A percentile compares a stretch with the other conserved stretches of the same genome.
Evolutionary conservation across 148 eudicot species (phyloP).

Genomic region (Rheum nobile): DNA sequence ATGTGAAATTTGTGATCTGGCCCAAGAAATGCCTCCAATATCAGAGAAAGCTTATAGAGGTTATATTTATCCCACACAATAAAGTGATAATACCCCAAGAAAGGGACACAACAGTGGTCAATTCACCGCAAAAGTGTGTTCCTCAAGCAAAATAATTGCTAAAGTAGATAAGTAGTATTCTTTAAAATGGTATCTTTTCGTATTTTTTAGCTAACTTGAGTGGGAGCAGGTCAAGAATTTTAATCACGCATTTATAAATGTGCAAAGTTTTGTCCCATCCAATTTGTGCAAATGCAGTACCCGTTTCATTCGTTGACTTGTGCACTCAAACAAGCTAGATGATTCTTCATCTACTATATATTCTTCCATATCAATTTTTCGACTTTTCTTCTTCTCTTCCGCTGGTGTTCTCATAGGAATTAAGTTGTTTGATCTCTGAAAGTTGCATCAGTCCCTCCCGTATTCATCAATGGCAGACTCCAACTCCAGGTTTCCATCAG

Average conservation of each 20-base stretch:
- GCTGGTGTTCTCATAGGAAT: not conserved
- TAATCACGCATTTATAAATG: not conserved
- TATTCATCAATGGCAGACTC: conserved; percentile 16
- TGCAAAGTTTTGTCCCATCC: no score
- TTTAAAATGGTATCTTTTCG: no score
- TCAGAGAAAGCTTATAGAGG: not conserved
- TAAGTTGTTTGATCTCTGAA: not conserved
- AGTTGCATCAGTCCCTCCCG: not conserved
- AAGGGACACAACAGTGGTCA: not conserved
- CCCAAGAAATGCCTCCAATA: no score
- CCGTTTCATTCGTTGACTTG: no score
- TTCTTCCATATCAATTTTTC: not conserved
- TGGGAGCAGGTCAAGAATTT: not conserved
- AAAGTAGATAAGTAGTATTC: no score
- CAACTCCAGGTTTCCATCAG: conserved; percentile 19
- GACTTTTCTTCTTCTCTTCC: not conserved
- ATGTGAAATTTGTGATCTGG: no score
- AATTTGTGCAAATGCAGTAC: no score
- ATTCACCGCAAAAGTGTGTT: not conserved
- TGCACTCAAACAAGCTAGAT: no score
- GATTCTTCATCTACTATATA: no score
- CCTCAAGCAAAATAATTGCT: no score
- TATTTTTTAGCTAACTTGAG: not conserved
- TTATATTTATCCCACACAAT: no score
- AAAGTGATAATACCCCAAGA: no score